phyloP scores from a whole-genome alignment of 2,329 filamentous ascomycete genomes.

The Ascochyta rabiei region DNA sequence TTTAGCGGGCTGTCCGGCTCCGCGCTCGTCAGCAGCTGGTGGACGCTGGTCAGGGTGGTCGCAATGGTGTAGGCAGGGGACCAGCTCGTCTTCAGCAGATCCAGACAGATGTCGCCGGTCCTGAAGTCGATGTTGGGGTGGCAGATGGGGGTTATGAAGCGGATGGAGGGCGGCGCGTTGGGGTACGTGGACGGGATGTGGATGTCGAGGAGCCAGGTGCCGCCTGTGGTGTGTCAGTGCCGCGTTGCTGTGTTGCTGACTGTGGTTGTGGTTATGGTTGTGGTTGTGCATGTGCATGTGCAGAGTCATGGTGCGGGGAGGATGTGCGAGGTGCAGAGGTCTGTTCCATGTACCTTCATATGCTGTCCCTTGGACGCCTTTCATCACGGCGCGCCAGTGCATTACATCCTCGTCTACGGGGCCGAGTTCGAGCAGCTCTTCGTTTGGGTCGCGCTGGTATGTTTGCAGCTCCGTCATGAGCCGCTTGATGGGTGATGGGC shows the following conservation, averaged over 20 bases:
- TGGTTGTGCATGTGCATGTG: no score
- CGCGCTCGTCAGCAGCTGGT: conserved; percentile 70
- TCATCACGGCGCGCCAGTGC: conserved; percentile 66
- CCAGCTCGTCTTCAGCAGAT: conserved; percentile 80
- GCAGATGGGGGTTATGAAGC: conserved; percentile 68
- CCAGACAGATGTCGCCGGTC: conserved; percentile 92
- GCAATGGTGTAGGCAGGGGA: conserved; percentile 83
- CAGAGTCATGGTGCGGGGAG: no score
- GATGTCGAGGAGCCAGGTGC: conserved; percentile 84
- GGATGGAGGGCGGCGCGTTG: conserved; percentile 74
- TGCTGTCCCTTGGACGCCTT: conserved; percentile 62
- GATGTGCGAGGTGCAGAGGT: not conserved
- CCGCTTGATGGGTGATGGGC: conserved; percentile 58
- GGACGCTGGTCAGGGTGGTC: conserved; percentile 73
- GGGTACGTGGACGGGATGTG: conserved; percentile 80
- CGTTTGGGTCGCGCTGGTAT: conserved; percentile 62
- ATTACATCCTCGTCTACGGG: conserved; percentile 64
- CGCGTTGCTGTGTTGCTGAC: not conserved
- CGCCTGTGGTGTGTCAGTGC: conserved; percentile 54
- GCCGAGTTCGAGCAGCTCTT: conserved; percentile 62
- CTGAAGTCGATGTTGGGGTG: conserved; percentile 53
- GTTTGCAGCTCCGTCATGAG: conserved; percentile 67
- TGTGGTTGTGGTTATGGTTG: no score
- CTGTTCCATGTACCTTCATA: conserved; percentile 64
- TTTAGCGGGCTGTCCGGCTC: conserved; percentile 79